A percentile compares a stretch with the other conserved stretches of the same genome.
These are phyloP conservation scores for Wickerhamomyces silvicola DNA, from an alignment of 805 yeast genomes.

Conservation along the genomic window DNA sequence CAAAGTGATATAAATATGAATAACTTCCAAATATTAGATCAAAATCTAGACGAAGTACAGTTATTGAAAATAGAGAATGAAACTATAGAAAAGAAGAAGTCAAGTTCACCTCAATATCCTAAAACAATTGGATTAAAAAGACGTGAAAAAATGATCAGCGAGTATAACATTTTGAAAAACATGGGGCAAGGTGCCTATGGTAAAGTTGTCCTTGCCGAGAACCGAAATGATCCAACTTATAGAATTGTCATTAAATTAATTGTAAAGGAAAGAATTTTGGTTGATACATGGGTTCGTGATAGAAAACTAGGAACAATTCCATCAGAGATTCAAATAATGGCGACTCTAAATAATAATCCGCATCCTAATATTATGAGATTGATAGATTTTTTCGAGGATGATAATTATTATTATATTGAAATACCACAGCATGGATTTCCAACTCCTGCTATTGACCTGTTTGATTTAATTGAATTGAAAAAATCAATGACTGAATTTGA, in stretches of 20 bases:
- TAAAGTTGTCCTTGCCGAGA: slow-evolving; percentile 75
- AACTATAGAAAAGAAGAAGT: slow-evolving; percentile 30
- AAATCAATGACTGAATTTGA: slow-evolving; percentile 76
- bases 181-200: slow-evolving; percentile 98
- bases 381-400: slow-evolving; percentile 90
- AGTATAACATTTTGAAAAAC: slow-evolving; percentile 63
- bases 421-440: slow-evolving; percentile 86
- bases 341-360: slow-evolving; percentile 66
- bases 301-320: slow-evolving; percentile 89
- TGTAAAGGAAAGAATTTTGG: slow-evolving; percentile 85
- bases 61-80: slow-evolving; percentile 41
- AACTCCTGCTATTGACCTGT: slow-evolving; percentile 82
- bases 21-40: slow-evolving; percentile 14
- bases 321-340: slow-evolving; percentile 91
- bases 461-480: slow-evolving; percentile 85
- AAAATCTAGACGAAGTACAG: slow-evolving; percentile 29
- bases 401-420: slow-evolving; percentile 81
- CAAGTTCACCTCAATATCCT: slow-evolving; percentile 29
- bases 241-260: slow-evolving; percentile 81
- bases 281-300: slow-evolving; percentile 97
- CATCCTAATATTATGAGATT: slow-evolving; percentile 85
- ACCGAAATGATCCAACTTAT: slow-evolving; percentile 54
- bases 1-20: slow-evolving; percentile 5
- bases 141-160: slow-evolving; percentile 63
- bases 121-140: slow-evolving; percentile 58